phyloP scores from a whole-genome alignment of 371 early-diverging fungal genomes.

The Fennellomyces sp. region DNA sequence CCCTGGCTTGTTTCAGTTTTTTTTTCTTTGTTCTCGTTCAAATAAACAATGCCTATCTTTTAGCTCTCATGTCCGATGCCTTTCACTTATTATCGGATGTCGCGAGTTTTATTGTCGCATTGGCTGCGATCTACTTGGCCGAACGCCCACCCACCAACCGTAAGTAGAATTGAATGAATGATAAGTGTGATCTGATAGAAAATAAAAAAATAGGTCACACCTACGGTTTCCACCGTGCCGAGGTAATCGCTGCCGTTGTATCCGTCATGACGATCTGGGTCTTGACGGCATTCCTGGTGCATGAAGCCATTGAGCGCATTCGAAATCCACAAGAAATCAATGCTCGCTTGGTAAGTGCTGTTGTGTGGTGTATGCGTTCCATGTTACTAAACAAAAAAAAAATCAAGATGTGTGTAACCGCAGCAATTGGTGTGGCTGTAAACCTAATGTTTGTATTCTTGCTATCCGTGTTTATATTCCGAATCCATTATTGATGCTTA shows the following conservation, averaged over 20 bases:
- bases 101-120: slow-evolving; percentile 73
- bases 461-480: neutral
- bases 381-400: too few relatives aligned
- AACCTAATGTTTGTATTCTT: slow-evolving; percentile 66
- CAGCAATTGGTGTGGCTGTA: slow-evolving; percentile 75
- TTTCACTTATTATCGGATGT: slow-evolving; percentile 80
- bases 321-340: slow-evolving; percentile 74
- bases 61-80: slow-evolving; percentile 76
- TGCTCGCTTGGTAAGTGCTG: slow-evolving; percentile 60
- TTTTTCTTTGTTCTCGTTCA: neutral
- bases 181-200: too few relatives aligned
- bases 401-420: slow-evolving; percentile 76
- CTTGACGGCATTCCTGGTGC: slow-evolving; percentile 72
- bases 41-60: neutral
- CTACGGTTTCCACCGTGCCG: slow-evolving; percentile 86
- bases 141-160: slow-evolving; percentile 71
- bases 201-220: slow-evolving; percentile 52
- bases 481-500: neutral
- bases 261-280: slow-evolving; percentile 86
- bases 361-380: too few relatives aligned
- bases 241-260: slow-evolving; percentile 83
- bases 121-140: slow-evolving; percentile 73
- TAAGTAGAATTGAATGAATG: too few relatives aligned
- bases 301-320: slow-evolving; percentile 79
- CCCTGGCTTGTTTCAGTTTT: neutral